phyloP scores from a whole-genome alignment of 1,139 yeast genomes.

The Candida frijolesensis region DNA sequence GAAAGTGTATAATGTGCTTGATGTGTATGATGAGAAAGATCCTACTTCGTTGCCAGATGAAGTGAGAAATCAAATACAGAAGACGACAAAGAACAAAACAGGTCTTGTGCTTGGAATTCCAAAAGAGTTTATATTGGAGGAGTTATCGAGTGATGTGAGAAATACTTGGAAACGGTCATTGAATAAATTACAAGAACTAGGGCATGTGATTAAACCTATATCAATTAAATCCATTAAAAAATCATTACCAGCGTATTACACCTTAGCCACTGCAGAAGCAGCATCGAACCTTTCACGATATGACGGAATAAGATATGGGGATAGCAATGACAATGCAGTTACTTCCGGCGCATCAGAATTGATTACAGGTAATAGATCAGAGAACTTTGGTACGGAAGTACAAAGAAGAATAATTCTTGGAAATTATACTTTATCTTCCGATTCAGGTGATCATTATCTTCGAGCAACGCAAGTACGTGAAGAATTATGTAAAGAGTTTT shows the following conservation, averaged over 20 bases:
- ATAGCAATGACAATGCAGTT: constrained; percentile 25
- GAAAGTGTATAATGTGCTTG: constrained; percentile 56
- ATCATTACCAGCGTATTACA: constrained; percentile 82
- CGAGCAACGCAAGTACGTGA: constrained; percentile 74
- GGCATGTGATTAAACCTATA: constrained; percentile 62
- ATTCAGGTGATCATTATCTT: constrained; percentile 75
- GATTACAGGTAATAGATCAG: constrained; percentile 61
- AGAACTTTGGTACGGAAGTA: constrained; percentile 80
- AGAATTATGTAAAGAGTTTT: constrained; percentile 63
- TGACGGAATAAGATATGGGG: constrained; percentile 89
- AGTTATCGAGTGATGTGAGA: constrained; percentile 50
- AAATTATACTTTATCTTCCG: constrained; percentile 77
- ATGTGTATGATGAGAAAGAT: constrained; percentile 69
- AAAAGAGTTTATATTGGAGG: constrained; percentile 60
- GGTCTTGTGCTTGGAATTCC: constrained; percentile 67
- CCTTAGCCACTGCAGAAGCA: constrained; percentile 91
- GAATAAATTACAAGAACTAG: constrained; percentile 40
- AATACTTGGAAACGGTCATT: constrained; percentile 51
- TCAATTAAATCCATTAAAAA: constrained; percentile 69
- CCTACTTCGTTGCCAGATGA: constrained; percentile 66
- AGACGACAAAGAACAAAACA: constrained; percentile 10
- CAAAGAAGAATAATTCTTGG: constrained; percentile 83
- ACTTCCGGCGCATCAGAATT: constrained; percentile 25
- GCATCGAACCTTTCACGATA: constrained; percentile 87
- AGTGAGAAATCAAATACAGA: constrained; percentile 31